Evolutionary conservation across 768 basidiomycete genomes (phyloP), one percentile per base, ranked within the genome.

Genomic region (Boletus insuetus): DNA sequence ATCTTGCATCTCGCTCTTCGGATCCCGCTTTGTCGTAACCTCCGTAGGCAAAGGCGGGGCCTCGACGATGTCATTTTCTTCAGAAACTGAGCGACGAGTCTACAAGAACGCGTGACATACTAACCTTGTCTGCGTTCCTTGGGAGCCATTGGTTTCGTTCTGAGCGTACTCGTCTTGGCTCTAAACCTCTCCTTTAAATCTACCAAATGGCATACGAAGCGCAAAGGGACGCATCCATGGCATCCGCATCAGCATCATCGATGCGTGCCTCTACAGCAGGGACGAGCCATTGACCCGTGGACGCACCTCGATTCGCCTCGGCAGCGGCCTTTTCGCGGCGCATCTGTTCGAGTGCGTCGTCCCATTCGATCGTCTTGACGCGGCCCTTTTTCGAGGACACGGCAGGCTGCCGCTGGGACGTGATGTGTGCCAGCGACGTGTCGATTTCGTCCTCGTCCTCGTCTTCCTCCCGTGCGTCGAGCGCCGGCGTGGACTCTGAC

Each of bases 241-340:
- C 29, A 9, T 3, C 10, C 9, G 8, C 19, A 47, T 41, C n/a
- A 8, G 1, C 2, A 17, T 41, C 14, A 49, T 49, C 10, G 26
- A 29, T 20, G 17, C 10, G n/a, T 35, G 37, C 13, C 24, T 31
- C 9, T 11, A 13, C 20, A 24, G 8, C 3, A 14, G 13, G 31
- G 14, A 39, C 13, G 38, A 22, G 34, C 41, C 41, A 38, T 13
- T 2, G 8, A 29, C 29, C 10, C 11, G 4, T 13, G 13, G 26
- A 63, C 75, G 42, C 50, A 89, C 91, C 91, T 78, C 88, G 76
- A 22, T 80, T 80, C 13, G 91, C 90, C 55, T 91, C 89, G 0
- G 89, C 89, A 6, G 80, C 78, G 2, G 80, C 79, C 63, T 91
- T 92, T 58, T 90, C 89, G 20, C 80, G 78, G 34, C 72, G 80